Conservation (phyloP, 1,284 basidiomycete genomes). For the Cystobasidium sp. region DNA sequence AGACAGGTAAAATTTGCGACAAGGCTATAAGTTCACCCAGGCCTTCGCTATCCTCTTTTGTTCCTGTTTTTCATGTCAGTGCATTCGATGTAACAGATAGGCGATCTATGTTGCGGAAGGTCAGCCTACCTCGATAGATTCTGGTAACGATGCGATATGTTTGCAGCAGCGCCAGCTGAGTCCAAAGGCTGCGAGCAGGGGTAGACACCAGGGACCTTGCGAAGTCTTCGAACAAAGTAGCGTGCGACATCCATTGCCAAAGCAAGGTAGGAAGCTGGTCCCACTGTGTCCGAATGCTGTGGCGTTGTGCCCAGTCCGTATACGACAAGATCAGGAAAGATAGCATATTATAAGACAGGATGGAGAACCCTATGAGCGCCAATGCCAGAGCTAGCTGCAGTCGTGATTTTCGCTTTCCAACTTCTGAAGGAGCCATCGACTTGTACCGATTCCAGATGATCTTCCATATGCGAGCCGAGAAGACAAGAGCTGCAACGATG, state of each 20-base stretch:
- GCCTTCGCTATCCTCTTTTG: not conserved
- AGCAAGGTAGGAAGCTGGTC: not conserved
- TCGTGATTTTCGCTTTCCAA: not conserved
- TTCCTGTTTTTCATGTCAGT: not conserved
- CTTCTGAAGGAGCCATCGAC: not conserved
- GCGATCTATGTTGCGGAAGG: not conserved
- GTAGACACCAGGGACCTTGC: slow-evolving; percentile 10
- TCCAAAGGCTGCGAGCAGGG: slow-evolving; percentile 28
- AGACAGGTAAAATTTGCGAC: slow-evolving; percentile 39
- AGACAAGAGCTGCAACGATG: slow-evolving; percentile 31
- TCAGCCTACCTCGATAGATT: slow-evolving; percentile 1
- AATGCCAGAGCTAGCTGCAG: not conserved
- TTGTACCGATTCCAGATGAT: slow-evolving; percentile 21
- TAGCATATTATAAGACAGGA: slow-evolving; percentile 37
- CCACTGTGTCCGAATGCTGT: not conserved
- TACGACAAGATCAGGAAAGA: slow-evolving; percentile 23
- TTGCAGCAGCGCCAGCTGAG: slow-evolving; percentile 24
- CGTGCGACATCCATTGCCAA: slow-evolving; percentile 38
- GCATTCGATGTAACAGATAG: not conserved
- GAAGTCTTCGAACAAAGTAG: slow-evolving; percentile 36
- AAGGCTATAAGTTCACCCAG: slow-evolving; percentile 10
- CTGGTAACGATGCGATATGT: slow-evolving; percentile 11
- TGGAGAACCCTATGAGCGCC: slow-evolving; percentile 1
- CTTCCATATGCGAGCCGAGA: not conserved
- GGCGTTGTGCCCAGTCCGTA: slow-evolving; percentile 7